Percentiles rank a stretch among this genome's conserved stretches.
phyloP scores from a whole-genome alignment of 768 basidiomycete genomes.

The Cantharellus anzutake region DNA sequence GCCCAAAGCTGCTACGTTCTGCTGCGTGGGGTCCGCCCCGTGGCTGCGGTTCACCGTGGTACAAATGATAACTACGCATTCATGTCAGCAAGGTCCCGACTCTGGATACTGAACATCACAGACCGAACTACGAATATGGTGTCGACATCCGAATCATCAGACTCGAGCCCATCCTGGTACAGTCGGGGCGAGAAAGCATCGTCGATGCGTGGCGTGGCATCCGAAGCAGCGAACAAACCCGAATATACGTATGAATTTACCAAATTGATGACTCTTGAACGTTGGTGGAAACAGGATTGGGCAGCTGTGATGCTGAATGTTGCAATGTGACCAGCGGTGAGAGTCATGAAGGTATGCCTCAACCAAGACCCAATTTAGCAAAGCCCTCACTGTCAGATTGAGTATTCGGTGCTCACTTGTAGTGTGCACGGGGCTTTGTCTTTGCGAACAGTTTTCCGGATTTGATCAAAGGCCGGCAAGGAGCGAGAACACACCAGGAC shows the following conservation, averaged over 20 bases:
- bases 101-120: slow-evolving; percentile 9
- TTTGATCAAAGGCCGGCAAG: slow-evolving; percentile 57
- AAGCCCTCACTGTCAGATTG: not conserved
- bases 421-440: slow-evolving; percentile 53
- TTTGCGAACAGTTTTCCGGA: slow-evolving; percentile 56
- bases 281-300: slow-evolving; percentile 36
- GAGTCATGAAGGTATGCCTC: slow-evolving; percentile 52
- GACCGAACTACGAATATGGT: slow-evolving; percentile 71
- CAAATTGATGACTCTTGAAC: slow-evolving; percentile 37
- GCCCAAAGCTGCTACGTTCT: not conserved
- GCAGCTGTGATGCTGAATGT: slow-evolving; percentile 45
- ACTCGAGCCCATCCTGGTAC: slow-evolving; percentile 81
- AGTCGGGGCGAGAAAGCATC: slow-evolving; percentile 28
- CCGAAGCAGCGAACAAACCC: slow-evolving; percentile 58
- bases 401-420: slow-evolving; percentile 34
- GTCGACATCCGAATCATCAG: slow-evolving; percentile 75
- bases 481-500: slow-evolving; percentile 74
- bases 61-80: slow-evolving; percentile 2
- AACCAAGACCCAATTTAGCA: not conserved
- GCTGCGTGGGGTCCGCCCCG: not conserved
- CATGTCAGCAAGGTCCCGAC: not conserved
- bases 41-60: slow-evolving; percentile 8
- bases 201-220: slow-evolving; percentile 23
- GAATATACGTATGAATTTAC: slow-evolving; percentile 69
- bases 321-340: slow-evolving; percentile 57